A percentile compares a stretch with the other conserved stretches of the same genome.
These are phyloP conservation scores for Dictyophora rubrovolvata DNA, from an alignment of 768 basidiomycete genomes.

Conservation along the genomic window DNA sequence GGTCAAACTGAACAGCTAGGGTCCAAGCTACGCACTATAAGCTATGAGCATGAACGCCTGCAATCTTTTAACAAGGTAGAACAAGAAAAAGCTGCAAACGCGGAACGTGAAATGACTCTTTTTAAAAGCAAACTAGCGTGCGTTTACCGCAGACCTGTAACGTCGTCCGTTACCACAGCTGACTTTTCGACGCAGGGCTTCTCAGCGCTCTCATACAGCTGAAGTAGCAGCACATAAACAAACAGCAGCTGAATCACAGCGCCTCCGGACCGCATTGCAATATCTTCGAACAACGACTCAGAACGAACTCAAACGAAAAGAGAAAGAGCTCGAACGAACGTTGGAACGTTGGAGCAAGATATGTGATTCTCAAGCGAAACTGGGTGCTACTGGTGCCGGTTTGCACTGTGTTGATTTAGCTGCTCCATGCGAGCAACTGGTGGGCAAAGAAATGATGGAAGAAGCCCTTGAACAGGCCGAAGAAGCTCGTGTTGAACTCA, in stretches of 20 bases:
- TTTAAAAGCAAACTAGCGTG: slow-evolving; percentile 66
- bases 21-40: slow-evolving; percentile 63
- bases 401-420: slow-evolving; percentile 35
- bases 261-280: slow-evolving; percentile 59
- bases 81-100: slow-evolving; percentile 52
- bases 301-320: slow-evolving; percentile 69
- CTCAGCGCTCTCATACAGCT: slow-evolving; percentile 45
- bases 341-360: slow-evolving; percentile 67
- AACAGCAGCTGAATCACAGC: slow-evolving; percentile 58
- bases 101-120: slow-evolving; percentile 69
- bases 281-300: slow-evolving; percentile 58
- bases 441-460: slow-evolving; percentile 49
- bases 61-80: slow-evolving; percentile 50
- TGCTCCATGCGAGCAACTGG: slow-evolving; percentile 34
- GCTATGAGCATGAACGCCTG: slow-evolving; percentile 75
- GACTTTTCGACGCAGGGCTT: background rate
- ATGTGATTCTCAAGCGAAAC: slow-evolving; percentile 55
- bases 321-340: slow-evolving; percentile 69
- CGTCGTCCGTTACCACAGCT: background rate
- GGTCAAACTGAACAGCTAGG: slow-evolving; percentile 64
- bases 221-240: slow-evolving; percentile 58
- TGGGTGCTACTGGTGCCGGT: slow-evolving; percentile 39
- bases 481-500: slow-evolving; percentile 46
- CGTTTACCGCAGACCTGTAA: slow-evolving; percentile 20
- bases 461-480: slow-evolving; percentile 67